Base-by-base conservation (phyloP, 2,329 filamentous ascomycete species). In the Alternaria sp. region DNA sequence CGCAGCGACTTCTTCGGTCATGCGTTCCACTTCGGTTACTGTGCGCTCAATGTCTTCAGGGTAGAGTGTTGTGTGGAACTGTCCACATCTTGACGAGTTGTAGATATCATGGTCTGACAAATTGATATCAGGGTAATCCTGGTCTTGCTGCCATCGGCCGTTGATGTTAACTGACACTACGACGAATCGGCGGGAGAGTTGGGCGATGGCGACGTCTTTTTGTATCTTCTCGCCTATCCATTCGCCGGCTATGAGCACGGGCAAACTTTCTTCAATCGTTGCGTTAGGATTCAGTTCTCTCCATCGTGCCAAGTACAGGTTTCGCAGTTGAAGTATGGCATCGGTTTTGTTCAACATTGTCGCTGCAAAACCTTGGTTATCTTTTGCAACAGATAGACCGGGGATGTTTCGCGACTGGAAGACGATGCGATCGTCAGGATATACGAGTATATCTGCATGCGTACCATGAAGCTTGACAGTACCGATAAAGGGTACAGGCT, bases 381-480 rank as follows among this genome's bases (percentile, higher is more conserved):
- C 70, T 34, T 65, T 69, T 12, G 54, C 47, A 9, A 54, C 9
- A 18, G 62, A 49, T 12, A 75, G 59, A 14, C 63, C 61, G 11
- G 39, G 16, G 4, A 68, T 64, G 54, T 74, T 74, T 2, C 68
- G 68, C 2, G 68, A 72, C 28, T 76, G 73, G 7, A 75, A 64
- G 14, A 63, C 26, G 32, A 76, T 68, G 12, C 22, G 62, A 18
- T 72, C 34, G 43, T 71, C 59, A 9, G 28, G 36, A 36, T 67
- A 53, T 32, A 77, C 43, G 5, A 75, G 61, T 5, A 77, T 74
- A 43, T 76, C 74, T 32, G 69, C 69, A 39, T 76, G 76, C 1
- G 73, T 75, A 26, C 75, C 74, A 55, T 76, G 75, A 16, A 77
- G 64, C 32, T 76, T 78, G 41, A 74, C 66, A 7, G 68, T 75